Base-by-base conservation (phyloP, 2,329 filamentous ascomycete species). In the Cladosporium oxysporum region DNA sequence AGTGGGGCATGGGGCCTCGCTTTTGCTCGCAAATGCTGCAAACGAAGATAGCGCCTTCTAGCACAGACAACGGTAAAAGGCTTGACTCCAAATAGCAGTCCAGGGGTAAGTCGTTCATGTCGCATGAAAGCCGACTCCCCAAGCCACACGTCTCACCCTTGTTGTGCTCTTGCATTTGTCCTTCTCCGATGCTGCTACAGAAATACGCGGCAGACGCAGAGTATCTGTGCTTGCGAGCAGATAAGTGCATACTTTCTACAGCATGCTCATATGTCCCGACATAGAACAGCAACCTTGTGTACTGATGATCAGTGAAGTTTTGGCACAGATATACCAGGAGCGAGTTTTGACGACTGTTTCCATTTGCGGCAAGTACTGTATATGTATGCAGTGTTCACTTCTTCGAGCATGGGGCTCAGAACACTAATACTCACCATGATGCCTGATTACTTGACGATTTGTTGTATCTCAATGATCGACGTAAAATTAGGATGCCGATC, bases 31-130 rank as follows among this genome's bases (percentile, higher is more conserved):
- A 55, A 47, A 47, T 12, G 28, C 31, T 21, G 52, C 52, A 28
- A 33, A 14, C 8, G 18, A 33, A 55, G 52, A 55, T 55, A 55
- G 52, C 29, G 29, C 23, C 4, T 31, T 21, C 7, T 55, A 31
- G 29, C 52, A 55, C 52, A 55, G 52, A 55, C 29, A 55, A 33
- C 52, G 29, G 8, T n/a, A 55, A 55, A 31, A 21, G 52, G 52
- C 52, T 55, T 55, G 52, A 14, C 16, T 31, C n/a, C 52, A 55
- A 55, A 18, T 31, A 53, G 26, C 28, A 33, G 21, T 33, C 31
- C 52, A 55, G 52, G 52, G 52, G 52, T 55, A 55, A 53, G 16
- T 28, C 16, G 21, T 55, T 33, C 8, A 47, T 11, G 0, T n/a
- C 10, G 10, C 21, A n/a, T 47, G 8, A 3, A 21, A 47, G 41